These are phyloP conservation scores for Hericium alpestre DNA, from an alignment of 768 basidiomycete genomes.

Conservation along the genomic window DNA sequence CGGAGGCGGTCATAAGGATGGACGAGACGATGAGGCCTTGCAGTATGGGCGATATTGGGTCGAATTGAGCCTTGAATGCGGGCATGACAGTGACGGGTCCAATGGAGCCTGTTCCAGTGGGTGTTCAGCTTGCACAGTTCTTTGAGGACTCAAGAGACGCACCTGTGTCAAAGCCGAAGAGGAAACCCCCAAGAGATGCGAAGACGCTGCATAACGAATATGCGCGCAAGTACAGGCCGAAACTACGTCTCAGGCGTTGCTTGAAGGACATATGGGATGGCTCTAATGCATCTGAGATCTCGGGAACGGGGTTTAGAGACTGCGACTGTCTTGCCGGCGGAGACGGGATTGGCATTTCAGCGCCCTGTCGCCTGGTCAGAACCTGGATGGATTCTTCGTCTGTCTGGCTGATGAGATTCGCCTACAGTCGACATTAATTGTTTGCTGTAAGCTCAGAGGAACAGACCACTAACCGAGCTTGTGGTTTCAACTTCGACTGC, in stretches of 20 bases:
- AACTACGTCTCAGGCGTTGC: background rate
- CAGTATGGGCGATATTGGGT: slow-evolving; percentile 24
- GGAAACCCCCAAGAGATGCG: slow-evolving; percentile 20
- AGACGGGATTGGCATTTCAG: background rate
- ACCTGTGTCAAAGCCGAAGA: slow-evolving; percentile 28
- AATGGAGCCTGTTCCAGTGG: slow-evolving; percentile 18
- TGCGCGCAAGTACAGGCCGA: background rate
- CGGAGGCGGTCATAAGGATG: slow-evolving; percentile 31
- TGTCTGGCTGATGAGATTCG: background rate
- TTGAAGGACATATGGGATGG: background rate
- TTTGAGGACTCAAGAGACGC: background rate
- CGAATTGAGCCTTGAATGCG: slow-evolving; percentile 30
- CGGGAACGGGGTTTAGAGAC: background rate
- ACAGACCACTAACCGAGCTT: too few relatives aligned
- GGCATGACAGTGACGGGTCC: slow-evolving; percentile 39
- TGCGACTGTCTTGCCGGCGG: background rate
- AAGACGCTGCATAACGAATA: slow-evolving; percentile 1
- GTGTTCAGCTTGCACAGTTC: background rate
- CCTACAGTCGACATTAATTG: too few relatives aligned
- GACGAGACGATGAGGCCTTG: slow-evolving; percentile 35
- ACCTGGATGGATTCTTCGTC: background rate
- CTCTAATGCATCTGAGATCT: background rate
- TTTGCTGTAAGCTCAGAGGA: too few relatives aligned
- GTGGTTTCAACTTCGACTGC: too few relatives aligned
- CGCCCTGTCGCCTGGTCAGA: background rate